Base-by-base conservation (phyloP, 305 asterid species). In the Withania somnifera region DNA sequence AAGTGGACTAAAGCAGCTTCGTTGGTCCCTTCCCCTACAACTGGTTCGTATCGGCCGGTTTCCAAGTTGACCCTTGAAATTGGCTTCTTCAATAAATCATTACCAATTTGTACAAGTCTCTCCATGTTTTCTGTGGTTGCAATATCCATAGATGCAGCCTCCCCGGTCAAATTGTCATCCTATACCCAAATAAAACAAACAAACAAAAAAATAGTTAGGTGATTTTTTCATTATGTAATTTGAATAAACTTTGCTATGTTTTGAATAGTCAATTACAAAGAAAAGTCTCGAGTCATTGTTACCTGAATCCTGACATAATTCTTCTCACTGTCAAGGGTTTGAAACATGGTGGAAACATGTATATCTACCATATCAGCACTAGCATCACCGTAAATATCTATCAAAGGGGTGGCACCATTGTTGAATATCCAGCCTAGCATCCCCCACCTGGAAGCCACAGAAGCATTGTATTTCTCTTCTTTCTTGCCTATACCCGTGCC, bases 241-340 rank as follows among this genome's bases (percentile, higher is more conserved):
- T 30, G 56, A n/a, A 34, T 34, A 6, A 34, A 34, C 38, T 34
- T 34, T 3, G 3, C 38, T 6, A 0, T 1, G n/a, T 51, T 0
- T 32, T 32, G 30, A 34, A 14, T 34, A 30, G 17, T 69, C 1
- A n/a, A 10, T 9, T 17, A 64, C 45, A 1, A 14, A 68, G 15
- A 32, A 3, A 53, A 20, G 17, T 53, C 0, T 38, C 6, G 4
- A 28, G 50, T 54, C 40, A 28, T n/a, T 20, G 9, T 51, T 83
- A 92, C 97, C 93, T 94, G 97, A 71, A 94, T 90, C 3, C 98
- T 89, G 0, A 93, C 88, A 84, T 94, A 94, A 68, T 91, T 94
- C 53, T 84, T 73, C 50, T 90, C 90, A n/a, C 77, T 88, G 67
- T 7, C 75, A n/a, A 86, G 54, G 10, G 97, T 87, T 61, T 90